Evolutionary conservation across 768 basidiomycete species (phyloP), one percentile per base, ranked within the genome.

Genomic region (Polyporus arcularius): DNA sequence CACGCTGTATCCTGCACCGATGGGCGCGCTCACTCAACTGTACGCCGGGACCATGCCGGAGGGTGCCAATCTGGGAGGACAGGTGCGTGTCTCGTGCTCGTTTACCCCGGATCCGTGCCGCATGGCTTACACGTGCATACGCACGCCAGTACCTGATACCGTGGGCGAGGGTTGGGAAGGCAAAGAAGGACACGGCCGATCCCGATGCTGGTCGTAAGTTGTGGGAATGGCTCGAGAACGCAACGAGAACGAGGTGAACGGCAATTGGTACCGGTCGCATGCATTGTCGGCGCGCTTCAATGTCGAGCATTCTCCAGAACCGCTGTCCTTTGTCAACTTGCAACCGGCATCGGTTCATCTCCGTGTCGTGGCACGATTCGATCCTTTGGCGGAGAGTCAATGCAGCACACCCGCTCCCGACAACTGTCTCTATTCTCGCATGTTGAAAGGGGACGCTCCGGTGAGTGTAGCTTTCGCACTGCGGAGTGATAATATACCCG

Each of bases 21-120:
- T 68, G 61, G 82, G 82, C 3, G 78, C 76, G 10, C 67, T 82
- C 49, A 78, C 80, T 1, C 79, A 76, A 55, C 69, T 81, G 11
- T 83, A 74, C 62, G 79, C 76, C 8, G 80, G 76, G 0, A 78
- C 78, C 16, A 60, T 76, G 50, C 73, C 76, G 1, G 76, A 80
- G 51, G 75, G 71, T 7, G 72, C 58, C 3, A 69, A 67, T 4
- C 61, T 75, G 1, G 76, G 78, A 53, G 82, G 84, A 3, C 71
- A 79, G 70, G 81, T 82, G 12, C 26, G 60, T 38, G 11, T 38
- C 7, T 28, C 50, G 38, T 35, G 32, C 40, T 51, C 4, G 11
- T 18, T 4, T 9, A 7, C 16, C 18, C n/a, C 21, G n/a, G 31
- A 31, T n/a, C 15, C 28, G 8, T 16, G 43, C 8, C 15, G 31